Base-by-base conservation (phyloP, 2,329 filamentous ascomycete species). In the Cladophialophora chaetospira region DNA sequence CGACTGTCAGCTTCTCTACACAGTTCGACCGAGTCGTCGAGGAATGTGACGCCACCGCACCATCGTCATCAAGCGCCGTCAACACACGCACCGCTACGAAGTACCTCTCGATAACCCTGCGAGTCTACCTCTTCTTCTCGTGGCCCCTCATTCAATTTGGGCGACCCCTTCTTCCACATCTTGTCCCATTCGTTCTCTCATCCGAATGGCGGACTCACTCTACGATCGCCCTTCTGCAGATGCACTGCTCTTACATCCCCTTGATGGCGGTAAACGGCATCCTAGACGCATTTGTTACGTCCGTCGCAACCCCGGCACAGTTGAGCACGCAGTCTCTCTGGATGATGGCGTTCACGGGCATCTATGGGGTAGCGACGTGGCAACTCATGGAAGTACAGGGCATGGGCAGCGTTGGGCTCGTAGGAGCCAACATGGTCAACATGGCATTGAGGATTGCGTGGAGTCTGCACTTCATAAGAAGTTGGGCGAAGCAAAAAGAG, bases 181-280 rank as follows among this genome's bases (percentile, higher is more conserved):
- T 92, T 0, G 82, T 97, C 0, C 79, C 82, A 17, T 74, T 96
- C 4, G 77, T 97, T 1, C 89, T 92, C 0, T 92, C 93, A 1
- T 77, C 80, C 0, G 82, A 81, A 55, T 99, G 94, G 94, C 79
- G 84, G 0, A 79, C 78, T 3, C 86, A 87, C 0, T 88, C 88
- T 40, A 90, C 92, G 0, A 86, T 87, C 4, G 72, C 80, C 6
- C 87, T 94, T 3, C 80, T 99, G 5, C 85, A 87, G 0, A 82
- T 81, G 0, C 99, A 97, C 73, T 92, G 90, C 75, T 91, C 91
- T 72, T 97, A 96, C 75, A 89, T 99, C 57, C 94, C 94, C 0
- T 85, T 97, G 23, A 81, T 97, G 3, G 94, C 93, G 2, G 76
- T 96, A 66, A 99, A 99, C 68, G 94, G 94, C 49, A 84, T 97